Conservation (phyloP, 176 grass and related monocot genomes). For the Canna indica region DNA sequence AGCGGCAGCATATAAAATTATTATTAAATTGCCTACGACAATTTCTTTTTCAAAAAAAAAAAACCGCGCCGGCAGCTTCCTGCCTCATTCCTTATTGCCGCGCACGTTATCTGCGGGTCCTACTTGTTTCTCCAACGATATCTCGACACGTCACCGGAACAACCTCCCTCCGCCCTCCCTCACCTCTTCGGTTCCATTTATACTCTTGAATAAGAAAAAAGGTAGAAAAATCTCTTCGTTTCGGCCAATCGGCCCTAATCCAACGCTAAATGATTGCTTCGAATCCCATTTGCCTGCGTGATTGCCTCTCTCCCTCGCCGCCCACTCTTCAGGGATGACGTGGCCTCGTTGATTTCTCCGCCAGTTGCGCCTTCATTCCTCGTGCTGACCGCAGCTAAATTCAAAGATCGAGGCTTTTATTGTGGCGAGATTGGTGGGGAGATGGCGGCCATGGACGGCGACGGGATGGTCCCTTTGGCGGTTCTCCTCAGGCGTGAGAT, state of each 20-base stretch:
- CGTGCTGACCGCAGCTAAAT: neutral
- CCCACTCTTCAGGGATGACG: neutral
- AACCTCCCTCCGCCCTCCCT: neutral
- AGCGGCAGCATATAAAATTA: too few relatives aligned
- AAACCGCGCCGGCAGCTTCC: neutral
- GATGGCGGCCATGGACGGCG: slow-evolving; percentile 41
- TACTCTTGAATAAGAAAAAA: too few relatives aligned
- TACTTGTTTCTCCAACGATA: neutral
- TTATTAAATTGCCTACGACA: too few relatives aligned
- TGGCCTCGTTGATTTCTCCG: neutral
- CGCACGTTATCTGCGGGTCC: neutral
- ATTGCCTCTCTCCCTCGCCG: neutral
- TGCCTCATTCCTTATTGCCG: neutral
- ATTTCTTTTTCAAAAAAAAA: too few relatives aligned
- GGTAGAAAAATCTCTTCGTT: neutral
- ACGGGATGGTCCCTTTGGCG: slow-evolving; percentile 64
- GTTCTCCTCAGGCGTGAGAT: slow-evolving; percentile 86
- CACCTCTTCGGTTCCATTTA: neutral
- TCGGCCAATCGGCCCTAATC: neutral
- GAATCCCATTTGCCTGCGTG: neutral
- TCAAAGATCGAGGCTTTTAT: neutral
- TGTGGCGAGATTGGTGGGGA: neutral
- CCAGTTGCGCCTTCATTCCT: neutral
- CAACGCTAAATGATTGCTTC: neutral
- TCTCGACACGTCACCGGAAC: neutral